Percentiles rank a stretch among this genome's conserved stretches.
These are phyloP conservation scores for Rhizopus arrhizus DNA, from an alignment of 371 early-diverging fungal genomes.

Conservation along the genomic window DNA sequence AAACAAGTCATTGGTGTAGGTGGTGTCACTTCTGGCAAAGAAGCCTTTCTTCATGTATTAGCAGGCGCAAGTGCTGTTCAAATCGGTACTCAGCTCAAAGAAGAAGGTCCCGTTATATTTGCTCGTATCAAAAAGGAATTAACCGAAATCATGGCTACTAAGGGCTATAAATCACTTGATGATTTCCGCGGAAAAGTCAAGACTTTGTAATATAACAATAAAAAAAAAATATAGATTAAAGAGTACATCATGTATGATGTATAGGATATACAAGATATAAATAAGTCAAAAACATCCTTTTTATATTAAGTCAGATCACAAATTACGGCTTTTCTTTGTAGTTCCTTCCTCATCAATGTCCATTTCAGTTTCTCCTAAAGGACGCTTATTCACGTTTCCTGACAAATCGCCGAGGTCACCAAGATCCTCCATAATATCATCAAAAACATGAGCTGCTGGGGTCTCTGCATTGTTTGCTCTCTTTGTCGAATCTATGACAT, in stretches of 20 bases:
- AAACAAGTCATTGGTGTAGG: conserved; percentile 58
- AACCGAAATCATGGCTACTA: conserved; percentile 47
- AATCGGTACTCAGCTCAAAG: conserved; percentile 50
- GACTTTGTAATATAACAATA: conserved; percentile 41
- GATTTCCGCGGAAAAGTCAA: conserved; percentile 61
- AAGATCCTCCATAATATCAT: conserved; percentile 18
- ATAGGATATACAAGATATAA: too few relatives aligned
- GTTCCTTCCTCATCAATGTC: conserved; percentile 23
- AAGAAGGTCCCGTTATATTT: conserved; percentile 51
- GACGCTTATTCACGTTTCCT: conserved; percentile 10
- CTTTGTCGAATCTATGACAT: conserved; percentile 20
- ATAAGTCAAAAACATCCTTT: background rate
- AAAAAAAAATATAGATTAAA: conserved; percentile 1
- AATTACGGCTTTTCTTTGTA: conserved; percentile 21
- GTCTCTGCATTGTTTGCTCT: conserved; percentile 31
- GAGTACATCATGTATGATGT: background rate
- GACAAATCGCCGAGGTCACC: conserved; percentile 4
- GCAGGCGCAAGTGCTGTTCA: conserved; percentile 57
- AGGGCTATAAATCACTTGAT: conserved; percentile 48
- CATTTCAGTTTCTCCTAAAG: conserved; percentile 19
- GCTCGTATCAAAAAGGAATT: conserved; percentile 51
- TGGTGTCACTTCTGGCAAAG: conserved; percentile 53
- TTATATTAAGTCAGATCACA: background rate
- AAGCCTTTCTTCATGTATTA: conserved; percentile 52
- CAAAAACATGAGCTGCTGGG: conserved; percentile 30